A percentile compares a stretch with the other conserved stretches of the same genome.
Conservation (phyloP, 2,329 filamentous ascomycete species). For the Cordyceps tenuipes region DNA sequence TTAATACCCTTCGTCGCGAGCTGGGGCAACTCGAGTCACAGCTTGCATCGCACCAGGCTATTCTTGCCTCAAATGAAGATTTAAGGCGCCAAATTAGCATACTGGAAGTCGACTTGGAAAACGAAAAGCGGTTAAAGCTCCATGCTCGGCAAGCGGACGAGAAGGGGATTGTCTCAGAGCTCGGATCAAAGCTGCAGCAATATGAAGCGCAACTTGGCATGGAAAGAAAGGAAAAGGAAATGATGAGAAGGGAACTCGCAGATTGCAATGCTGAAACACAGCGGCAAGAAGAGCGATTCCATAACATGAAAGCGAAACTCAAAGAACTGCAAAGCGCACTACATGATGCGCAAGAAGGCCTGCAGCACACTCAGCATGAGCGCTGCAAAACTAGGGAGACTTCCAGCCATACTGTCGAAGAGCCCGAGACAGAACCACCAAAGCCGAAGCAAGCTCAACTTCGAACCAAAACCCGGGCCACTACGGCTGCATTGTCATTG, state of each 20-base stretch:
- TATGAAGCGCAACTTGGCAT: constrained; percentile 28
- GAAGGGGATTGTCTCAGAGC: constrained; percentile 24
- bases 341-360: constrained; percentile 39
- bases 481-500: not conserved
- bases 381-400: constrained; percentile 16
- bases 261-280: constrained; percentile 56
- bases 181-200: constrained; percentile 28
- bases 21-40: constrained; percentile 48
- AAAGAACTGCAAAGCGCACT: constrained; percentile 46
- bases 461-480: not conserved
- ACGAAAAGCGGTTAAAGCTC: constrained; percentile 48
- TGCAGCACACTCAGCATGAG: constrained; percentile 51
- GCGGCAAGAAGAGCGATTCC: constrained; percentile 61
- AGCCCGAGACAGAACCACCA: not conserved
- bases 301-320: constrained; percentile 61
- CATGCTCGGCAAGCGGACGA: constrained; percentile 23
- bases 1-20: constrained; percentile 46
- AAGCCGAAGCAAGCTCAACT: not conserved
- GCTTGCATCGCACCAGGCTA: constrained; percentile 51
- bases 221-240: constrained; percentile 40
- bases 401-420: not conserved
- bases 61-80: constrained; percentile 70
- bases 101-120: constrained; percentile 73
- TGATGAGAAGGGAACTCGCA: constrained; percentile 38
- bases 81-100: constrained; percentile 70